These are phyloP conservation scores for Centella asiatica DNA, from an alignment of 129 eudicot genomes.

Conservation along the genomic window DNA sequence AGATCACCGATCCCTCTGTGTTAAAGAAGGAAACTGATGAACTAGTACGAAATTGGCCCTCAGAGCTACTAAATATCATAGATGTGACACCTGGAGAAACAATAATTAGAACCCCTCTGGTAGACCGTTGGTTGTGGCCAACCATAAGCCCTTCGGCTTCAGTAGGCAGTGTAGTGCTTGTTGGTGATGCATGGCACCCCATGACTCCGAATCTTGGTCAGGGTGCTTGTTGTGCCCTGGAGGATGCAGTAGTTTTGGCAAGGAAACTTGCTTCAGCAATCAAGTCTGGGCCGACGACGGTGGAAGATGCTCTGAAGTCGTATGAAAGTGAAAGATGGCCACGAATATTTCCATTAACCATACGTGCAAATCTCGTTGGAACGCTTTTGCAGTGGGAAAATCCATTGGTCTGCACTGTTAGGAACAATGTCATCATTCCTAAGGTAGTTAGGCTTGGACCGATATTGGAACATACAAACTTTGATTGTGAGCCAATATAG, in stretches of 20 bases:
- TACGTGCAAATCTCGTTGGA: conserved; percentile 70
- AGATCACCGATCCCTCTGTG: conserved; percentile 62
- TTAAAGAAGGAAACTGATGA: conserved; percentile 55
- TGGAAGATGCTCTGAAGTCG: conserved; percentile 55
- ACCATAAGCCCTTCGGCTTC: conserved; percentile 64
- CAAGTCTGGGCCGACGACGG: conserved; percentile 28
- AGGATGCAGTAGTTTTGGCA: conserved; percentile 78
- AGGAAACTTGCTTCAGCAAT: conserved; percentile 49
- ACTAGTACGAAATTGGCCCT: conserved; percentile 53
- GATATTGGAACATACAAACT: conserved; percentile 74
- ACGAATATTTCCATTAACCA: conserved; percentile 60
- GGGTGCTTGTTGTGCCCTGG: conserved; percentile 96
- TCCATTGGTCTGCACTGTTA: conserved; percentile 54
- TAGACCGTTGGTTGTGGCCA: conserved; percentile 96
- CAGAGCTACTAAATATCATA: conserved; percentile 50
- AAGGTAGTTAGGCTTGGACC: conserved; percentile 73
- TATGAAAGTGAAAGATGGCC: conserved; percentile 68
- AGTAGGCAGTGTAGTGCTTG: conserved; percentile 55
- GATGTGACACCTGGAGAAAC: conserved; percentile 64
- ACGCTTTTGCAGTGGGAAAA: conserved; percentile 70
- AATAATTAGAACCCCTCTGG: conserved; percentile 56
- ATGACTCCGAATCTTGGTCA: conserved; percentile 99
- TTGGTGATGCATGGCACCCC: conserved; percentile 99
- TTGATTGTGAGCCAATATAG: conserved; percentile 50
- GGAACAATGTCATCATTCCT: conserved; percentile 71